Evolutionary conservation across 768 basidiomycete species (phyloP).

Genomic region (Dendrothele bispora): DNA sequence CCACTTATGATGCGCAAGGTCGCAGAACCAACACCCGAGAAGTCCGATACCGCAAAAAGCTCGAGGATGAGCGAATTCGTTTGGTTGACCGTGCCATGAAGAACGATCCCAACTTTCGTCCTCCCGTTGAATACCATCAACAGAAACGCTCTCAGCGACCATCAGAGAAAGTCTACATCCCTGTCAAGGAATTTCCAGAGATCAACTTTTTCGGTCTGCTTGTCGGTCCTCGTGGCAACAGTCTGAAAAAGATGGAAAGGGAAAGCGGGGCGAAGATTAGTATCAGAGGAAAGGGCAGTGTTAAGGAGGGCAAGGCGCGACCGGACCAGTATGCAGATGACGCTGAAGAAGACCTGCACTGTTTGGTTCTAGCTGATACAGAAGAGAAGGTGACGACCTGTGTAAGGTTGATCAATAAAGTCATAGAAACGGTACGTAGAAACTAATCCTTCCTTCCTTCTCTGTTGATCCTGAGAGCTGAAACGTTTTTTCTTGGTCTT

Average conservation of each 20-base stretch:
- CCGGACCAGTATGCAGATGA: conserved; percentile 95
- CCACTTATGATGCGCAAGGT: conserved; percentile 96
- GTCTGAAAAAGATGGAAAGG: conserved; percentile 99
- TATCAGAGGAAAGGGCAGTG: conserved; percentile 96
- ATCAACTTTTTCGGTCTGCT: conserved; percentile 99
- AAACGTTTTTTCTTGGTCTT: not conserved
- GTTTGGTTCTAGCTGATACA: conserved; percentile 89
- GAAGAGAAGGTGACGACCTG: conserved; percentile 91
- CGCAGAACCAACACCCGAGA: conserved; percentile 98
- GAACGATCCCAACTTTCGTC: conserved; percentile 96
- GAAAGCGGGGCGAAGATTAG: conserved; percentile 98
- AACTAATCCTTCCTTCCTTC: conserved; percentile 25
- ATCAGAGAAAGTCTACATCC: conserved; percentile 98
- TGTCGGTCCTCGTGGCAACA: conserved; percentile 97
- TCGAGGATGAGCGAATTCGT: conserved; percentile 88
- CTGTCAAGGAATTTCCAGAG: conserved; percentile 99
- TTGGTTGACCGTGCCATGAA: conserved; percentile 97
- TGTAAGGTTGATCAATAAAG: conserved; percentile 94
- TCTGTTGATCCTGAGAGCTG: no score
- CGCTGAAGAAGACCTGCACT: conserved; percentile 98
- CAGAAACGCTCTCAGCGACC: conserved; percentile 92
- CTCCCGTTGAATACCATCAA: conserved; percentile 95
- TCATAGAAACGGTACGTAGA: conserved; percentile 87
- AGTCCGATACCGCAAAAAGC: conserved; percentile 95
- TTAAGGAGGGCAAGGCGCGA: conserved; percentile 97